These are phyloP conservation scores for Lecanicillium sp. DNA, from an alignment of 2,329 filamentous ascomycete genomes.

Conservation along the genomic window DNA sequence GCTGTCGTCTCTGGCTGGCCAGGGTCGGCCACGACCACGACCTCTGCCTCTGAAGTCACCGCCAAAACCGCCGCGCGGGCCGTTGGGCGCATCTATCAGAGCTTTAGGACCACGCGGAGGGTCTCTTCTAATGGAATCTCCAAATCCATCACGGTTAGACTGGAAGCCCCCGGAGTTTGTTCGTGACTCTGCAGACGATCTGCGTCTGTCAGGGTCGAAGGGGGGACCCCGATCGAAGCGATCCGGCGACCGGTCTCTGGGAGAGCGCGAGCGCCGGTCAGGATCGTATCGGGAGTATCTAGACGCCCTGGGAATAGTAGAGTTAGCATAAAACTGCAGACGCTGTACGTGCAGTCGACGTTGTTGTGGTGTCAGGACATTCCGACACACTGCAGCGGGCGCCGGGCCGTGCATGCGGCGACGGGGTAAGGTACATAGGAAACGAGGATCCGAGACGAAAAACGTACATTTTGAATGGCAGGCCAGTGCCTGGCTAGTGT, in stretches of 20 bases:
- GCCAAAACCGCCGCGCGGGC: conserved; percentile 56
- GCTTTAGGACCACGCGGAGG: conserved; percentile 78
- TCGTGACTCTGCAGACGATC: conserved; percentile 52
- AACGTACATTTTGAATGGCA: conserved; percentile 16
- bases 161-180: conserved; percentile 52
- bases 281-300: conserved; percentile 55
- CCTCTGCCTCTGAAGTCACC: conserved; percentile 52
- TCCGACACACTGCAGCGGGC: too few species aligned
- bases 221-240: conserved; percentile 50
- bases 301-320: conserved; percentile 31
- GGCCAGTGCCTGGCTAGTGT: conserved; percentile 12
- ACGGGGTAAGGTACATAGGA: too few species aligned
- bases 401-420: too few species aligned
- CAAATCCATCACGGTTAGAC: conserved; percentile 48
- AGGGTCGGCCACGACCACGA: conserved; percentile 50
- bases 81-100: conserved; percentile 59
- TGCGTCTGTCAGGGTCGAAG: conserved; percentile 61
- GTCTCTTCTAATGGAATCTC: conserved; percentile 52
- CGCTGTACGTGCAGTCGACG: too few species aligned
- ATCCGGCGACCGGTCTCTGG: conserved; percentile 62
- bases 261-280: conserved; percentile 55
- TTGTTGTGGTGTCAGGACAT: too few species aligned
- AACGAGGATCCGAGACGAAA: not conserved
- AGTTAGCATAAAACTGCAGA: conserved; percentile 3
- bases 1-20: conserved; percentile 51